Base-by-base conservation (phyloP, 1,284 basidiomycete genomes). In the Golubevia sp. region DNA sequence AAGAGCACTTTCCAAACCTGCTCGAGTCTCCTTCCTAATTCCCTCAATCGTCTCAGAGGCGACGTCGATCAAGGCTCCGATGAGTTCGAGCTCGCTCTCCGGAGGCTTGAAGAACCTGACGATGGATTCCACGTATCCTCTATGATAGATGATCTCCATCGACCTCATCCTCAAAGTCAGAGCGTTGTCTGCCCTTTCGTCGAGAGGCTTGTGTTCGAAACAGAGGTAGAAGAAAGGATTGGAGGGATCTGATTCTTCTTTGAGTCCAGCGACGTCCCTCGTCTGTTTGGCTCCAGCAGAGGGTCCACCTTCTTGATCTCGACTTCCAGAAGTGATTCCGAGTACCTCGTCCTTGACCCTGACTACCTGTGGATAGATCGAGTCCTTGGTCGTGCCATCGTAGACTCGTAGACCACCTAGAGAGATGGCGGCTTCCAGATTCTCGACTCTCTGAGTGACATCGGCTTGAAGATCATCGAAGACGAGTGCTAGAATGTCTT, bases 131-230 rank as follows among this genome's bases (percentile, higher is more conserved):
- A 99, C 88, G 82, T 97, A 99, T 38, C 92, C 92, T 74, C 88
- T 90, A 82, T 99, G 94, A 79, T 99, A 99, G 62, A 99, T 92
- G 72, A 99, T 93, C 85, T 99, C 96, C 90, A 97, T 92, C 76
- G 96, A 93, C 4, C 94, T 89, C 91, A 99, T 93, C 63, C 90
- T 90, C 59, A 97, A 89, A 4, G 91, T 92, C 61, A 99, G 86
- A 0, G 91, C 94, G 76, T 89, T 97, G 83, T 99, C 96, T 38
- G 97, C 95, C 52, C 93, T 90, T 59, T 91, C 90, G 83, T 98
- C 94, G 50, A 98, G 86, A 6, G 97, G 97, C 72, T 94, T 95
- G 65, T 91, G 90, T 85, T 99, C 97, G 72, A 95, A 93, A 78
- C 92, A 93, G 76, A 97, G 85, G 73, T 89, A 92, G 84, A 99